Evolutionary conservation across 2,329 filamentous ascomycete genomes (phyloP).

Genomic region (Stenocarpella maydis): DNA sequence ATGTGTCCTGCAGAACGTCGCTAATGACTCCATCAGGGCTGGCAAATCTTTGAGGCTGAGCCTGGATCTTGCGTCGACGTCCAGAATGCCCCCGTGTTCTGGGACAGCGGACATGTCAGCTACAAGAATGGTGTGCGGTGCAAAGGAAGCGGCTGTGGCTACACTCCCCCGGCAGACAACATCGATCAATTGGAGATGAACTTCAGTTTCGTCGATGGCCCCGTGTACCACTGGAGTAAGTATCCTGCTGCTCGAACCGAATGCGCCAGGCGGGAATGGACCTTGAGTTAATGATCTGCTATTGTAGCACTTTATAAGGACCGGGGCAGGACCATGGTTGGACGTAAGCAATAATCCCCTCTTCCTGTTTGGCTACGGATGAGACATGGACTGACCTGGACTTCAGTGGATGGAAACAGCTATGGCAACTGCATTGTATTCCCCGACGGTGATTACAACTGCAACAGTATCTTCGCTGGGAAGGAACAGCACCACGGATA

Average conservation of each 20-base stretch:
- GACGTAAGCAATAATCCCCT: not conserved
- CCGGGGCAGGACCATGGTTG: constrained; percentile 11
- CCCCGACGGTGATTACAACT: not conserved
- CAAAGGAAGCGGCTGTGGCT: constrained; percentile 6
- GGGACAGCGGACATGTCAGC: not conserved
- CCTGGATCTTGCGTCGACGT: constrained; percentile 1
- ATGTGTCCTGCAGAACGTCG: not conserved
- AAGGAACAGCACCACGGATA: constrained; percentile 10
- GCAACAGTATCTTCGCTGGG: not conserved
- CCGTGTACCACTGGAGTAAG: constrained; percentile 10
- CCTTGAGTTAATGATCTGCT: not conserved
- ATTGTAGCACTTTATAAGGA: constrained; percentile 5
- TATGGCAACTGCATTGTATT: constrained; percentile 13
- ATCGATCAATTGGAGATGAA: constrained; percentile 18
- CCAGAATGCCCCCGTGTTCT: constrained; percentile 6
- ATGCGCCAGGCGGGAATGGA: not conserved
- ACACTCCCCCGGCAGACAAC: not conserved
- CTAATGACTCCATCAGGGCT: not conserved
- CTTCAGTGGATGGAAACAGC: not conserved
- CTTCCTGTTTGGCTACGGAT: too few species aligned
- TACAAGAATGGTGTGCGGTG: not conserved
- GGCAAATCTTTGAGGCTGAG: constrained; percentile 9
- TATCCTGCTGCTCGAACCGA: not conserved
- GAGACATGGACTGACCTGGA: not conserved
- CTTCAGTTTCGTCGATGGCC: not conserved